Evolutionary conservation across 345 rosid species (phyloP).

Genomic region (Populus deltoides): DNA sequence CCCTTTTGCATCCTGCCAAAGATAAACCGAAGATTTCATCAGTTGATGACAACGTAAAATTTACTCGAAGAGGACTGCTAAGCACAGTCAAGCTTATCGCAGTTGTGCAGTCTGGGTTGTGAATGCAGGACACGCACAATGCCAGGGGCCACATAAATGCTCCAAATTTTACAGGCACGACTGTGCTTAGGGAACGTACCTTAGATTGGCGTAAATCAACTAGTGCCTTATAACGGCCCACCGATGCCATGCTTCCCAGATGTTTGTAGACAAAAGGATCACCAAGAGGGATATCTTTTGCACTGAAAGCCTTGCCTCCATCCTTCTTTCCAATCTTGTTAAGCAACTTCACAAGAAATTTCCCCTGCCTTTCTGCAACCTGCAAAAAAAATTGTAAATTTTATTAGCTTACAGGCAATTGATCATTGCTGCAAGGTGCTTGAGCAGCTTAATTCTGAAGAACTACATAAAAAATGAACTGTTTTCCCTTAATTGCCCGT

Average conservation of each 20-base stretch:
- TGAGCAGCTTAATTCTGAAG: background rate
- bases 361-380: constrained; percentile 79
- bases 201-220: constrained; percentile 67
- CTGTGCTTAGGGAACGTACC: constrained; percentile 22
- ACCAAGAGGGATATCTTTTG: constrained; percentile 40
- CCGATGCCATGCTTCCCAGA: constrained; percentile 72
- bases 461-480: background rate
- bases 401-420: background rate
- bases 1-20: constrained; percentile 53
- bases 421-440: too few relatives aligned
- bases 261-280: constrained; percentile 66
- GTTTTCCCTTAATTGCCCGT: background rate
- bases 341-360: constrained; percentile 47
- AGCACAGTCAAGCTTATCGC: background rate
- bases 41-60: background rate
- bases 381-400: constrained; percentile 14
- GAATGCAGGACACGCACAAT: too few relatives aligned
- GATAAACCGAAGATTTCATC: background rate
- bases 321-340: constrained; percentile 47
- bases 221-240: constrained; percentile 66
- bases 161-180: too few relatives aligned
- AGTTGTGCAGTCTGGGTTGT: background rate
- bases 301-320: constrained; percentile 52
- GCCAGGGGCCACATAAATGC: too few relatives aligned
- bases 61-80: background rate